phyloP scores from a whole-genome alignment of 2,329 filamentous ascomycete species.

The Penicillium crustosum region DNA sequence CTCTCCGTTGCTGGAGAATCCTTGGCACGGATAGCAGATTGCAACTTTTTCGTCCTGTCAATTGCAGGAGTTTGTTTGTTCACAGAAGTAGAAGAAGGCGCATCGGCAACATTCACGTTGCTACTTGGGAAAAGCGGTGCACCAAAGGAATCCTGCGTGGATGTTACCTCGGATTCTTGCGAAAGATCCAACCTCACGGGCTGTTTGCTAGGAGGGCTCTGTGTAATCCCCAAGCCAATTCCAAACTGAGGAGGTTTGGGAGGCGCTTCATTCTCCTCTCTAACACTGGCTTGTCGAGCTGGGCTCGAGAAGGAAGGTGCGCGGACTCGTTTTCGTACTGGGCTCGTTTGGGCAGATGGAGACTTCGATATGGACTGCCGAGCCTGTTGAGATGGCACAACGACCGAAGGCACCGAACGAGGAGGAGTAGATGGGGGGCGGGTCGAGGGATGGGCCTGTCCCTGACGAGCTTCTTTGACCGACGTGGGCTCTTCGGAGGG shows the following conservation, averaged over 20 bases:
- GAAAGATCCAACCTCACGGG: neutral
- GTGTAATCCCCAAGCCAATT: conserved; percentile 32
- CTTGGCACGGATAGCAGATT: conserved; percentile 28
- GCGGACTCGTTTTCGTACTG: conserved; percentile 11
- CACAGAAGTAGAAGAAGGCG: neutral
- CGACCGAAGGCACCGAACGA: neutral
- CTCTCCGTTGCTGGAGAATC: conserved; percentile 20
- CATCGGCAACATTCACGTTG: neutral
- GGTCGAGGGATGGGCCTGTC: neutral
- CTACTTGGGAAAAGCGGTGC: neutral
- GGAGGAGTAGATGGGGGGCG: neutral
- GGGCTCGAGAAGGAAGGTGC: conserved; percentile 24
- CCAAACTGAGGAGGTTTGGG: conserved; percentile 10
- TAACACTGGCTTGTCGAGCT: conserved; percentile 8
- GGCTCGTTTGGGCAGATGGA: neutral
- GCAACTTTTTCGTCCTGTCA: conserved; percentile 18
- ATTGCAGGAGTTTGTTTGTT: conserved; percentile 12
- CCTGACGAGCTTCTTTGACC: conserved; percentile 27
- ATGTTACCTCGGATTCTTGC: neutral
- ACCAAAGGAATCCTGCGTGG: neutral
- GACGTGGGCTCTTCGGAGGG: conserved; percentile 20
- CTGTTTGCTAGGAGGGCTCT: conserved; percentile 26
- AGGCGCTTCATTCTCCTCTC: neutral
- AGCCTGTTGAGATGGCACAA: neutral
- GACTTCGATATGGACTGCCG: neutral